Evolutionary conservation across 208 protist species (phyloP).

Genomic region (Phytomonas serpens): DNA sequence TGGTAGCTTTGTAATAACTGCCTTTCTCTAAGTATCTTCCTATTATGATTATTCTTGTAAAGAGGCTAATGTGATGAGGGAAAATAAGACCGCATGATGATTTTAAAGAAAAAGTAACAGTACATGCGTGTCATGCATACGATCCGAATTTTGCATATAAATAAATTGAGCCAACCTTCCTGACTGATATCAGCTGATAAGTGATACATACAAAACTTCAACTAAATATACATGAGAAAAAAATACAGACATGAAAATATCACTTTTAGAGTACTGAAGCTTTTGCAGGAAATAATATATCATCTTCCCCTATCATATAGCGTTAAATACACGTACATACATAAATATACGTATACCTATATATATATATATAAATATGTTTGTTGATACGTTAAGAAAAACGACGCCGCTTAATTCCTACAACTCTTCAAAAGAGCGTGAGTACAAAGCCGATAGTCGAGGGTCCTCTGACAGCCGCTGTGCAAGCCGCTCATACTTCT

Average conservation of each 20-base stretch:
- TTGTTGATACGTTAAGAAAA: neutral
- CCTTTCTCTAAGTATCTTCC: neutral
- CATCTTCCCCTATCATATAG: neutral
- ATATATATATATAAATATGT: conserved; percentile 6
- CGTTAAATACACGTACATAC: conserved; percentile 5
- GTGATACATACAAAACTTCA: neutral
- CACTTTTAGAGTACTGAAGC: neutral
- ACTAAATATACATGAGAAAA: conserved; percentile 4
- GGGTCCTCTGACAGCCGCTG: conserved; percentile 70
- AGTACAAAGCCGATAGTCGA: conserved; percentile 53
- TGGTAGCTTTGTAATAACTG: neutral
- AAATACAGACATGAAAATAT: neutral
- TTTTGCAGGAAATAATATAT: neutral
- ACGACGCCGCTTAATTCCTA: neutral
- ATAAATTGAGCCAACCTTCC: neutral
- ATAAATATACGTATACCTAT: conserved; percentile 4
- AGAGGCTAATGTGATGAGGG: neutral
- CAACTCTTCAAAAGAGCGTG: neutral
- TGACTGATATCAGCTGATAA: neutral
- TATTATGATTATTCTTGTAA: neutral
- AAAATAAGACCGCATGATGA: neutral
- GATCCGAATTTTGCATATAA: neutral
- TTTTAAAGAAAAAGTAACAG: neutral
- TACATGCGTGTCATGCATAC: neutral
- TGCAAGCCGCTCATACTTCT: conserved; percentile 76